phyloP scores from a whole-genome alignment of 208 protist species.

The Porcisia deanei region DNA sequence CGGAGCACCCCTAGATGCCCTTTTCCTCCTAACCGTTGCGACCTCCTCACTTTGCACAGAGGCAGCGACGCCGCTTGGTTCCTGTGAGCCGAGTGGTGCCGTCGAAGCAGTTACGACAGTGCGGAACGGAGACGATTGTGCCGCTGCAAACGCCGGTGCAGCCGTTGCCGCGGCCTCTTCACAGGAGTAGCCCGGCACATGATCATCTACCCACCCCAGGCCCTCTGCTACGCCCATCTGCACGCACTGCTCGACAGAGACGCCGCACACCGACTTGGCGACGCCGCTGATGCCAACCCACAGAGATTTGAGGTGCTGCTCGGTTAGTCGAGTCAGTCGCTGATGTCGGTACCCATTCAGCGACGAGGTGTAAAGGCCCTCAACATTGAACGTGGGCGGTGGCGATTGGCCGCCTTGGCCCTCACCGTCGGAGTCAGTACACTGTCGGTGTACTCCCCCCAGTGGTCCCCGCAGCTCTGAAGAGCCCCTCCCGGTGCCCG shows the following conservation, averaged over 20 bases:
- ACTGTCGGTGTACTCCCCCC: not conserved
- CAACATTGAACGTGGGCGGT: conserved; percentile 14
- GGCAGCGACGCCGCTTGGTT: not conserved
- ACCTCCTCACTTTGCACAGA: not conserved
- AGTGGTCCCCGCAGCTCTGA: not conserved
- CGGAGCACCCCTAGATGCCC: not conserved
- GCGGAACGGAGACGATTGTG: not conserved
- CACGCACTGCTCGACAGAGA: conserved; percentile 8
- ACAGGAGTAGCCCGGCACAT: not conserved
- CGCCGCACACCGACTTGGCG: conserved; percentile 19
- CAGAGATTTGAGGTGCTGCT: conserved; percentile 28
- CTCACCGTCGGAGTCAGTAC: not conserved
- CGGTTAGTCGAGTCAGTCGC: conserved; percentile 26
- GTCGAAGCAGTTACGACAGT: not conserved
- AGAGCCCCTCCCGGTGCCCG: not conserved
- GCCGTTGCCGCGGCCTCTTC: not conserved
- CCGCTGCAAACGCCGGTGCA: not conserved
- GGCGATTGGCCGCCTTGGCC: not conserved
- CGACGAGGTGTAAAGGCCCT: conserved; percentile 27
- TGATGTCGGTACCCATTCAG: conserved; percentile 32
- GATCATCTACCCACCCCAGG: conserved; percentile 8
- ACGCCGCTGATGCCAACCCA: conserved; percentile 15
- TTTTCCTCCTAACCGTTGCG: not conserved
- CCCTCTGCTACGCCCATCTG: conserved; percentile 5
- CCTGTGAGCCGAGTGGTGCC: not conserved